These are phyloP conservation scores for Elsinoe ampelina DNA, from an alignment of 2,329 filamentous ascomycete genomes.

Conservation along the genomic window DNA sequence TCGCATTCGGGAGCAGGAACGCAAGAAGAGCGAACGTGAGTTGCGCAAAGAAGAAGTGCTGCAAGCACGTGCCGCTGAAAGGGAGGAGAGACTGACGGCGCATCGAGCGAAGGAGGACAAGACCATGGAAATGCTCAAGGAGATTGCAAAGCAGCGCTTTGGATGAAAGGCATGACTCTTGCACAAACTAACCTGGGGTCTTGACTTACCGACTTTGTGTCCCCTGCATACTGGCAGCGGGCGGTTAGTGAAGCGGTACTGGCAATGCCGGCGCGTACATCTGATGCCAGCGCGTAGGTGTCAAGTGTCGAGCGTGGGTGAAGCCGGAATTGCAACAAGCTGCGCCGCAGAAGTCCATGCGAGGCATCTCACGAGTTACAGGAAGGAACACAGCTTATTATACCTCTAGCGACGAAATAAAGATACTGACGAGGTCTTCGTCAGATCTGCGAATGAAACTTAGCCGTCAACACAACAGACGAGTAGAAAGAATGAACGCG, in stretches of 20 bases:
- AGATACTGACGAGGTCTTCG: neutral
- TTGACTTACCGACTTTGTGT: neutral
- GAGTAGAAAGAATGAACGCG: neutral
- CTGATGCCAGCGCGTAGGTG: neutral
- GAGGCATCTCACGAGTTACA: neutral
- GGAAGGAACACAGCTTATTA: too few relatives aligned
- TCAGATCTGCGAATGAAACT: neutral
- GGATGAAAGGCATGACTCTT: conserved; percentile 37
- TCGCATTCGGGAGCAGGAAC: conserved; percentile 54
- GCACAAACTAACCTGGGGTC: neutral
- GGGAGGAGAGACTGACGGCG: conserved; percentile 63
- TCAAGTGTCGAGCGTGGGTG: neutral
- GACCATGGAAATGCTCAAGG: conserved; percentile 72
- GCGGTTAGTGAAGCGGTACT: conserved; percentile 3
- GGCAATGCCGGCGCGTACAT: conserved; percentile 1
- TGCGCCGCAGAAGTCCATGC: conserved; percentile 1
- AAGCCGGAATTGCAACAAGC: neutral
- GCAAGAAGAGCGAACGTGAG: conserved; percentile 76
- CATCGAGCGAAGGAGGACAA: conserved; percentile 70
- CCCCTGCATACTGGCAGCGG: neutral
- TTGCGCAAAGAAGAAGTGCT: conserved; percentile 70
- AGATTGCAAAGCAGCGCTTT: conserved; percentile 71
- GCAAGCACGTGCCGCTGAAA: conserved; percentile 64
- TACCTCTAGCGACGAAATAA: too few relatives aligned
- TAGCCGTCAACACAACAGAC: neutral